phyloP scores from a whole-genome alignment of 2,329 filamentous ascomycete species.

The Aspergillus vadensis region DNA sequence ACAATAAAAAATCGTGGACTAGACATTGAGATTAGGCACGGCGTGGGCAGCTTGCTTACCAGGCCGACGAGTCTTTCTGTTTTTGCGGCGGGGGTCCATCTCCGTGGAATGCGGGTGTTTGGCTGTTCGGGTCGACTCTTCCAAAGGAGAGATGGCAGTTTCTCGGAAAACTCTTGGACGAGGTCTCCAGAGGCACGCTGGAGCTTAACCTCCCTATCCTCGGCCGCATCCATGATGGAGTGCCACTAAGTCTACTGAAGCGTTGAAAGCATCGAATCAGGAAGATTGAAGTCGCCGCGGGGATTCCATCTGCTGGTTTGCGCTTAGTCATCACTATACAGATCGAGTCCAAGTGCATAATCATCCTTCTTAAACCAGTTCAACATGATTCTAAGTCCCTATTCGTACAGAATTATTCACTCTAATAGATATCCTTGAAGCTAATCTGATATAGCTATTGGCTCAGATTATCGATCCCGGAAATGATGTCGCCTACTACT shows the following conservation, averaged over 20 bases:
- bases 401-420: too few relatives aligned
- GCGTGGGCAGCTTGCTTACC: conserved; percentile 32
- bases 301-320: not conserved
- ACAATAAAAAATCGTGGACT: conserved; percentile 11
- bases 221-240: conserved; percentile 46
- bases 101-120: conserved; percentile 35
- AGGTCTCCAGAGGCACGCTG: conserved; percentile 50
- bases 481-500: too few relatives aligned
- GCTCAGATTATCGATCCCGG: too few relatives aligned
- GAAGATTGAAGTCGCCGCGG: not conserved
- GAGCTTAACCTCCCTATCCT: conserved; percentile 49
- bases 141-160: conserved; percentile 47
- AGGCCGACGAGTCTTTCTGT: conserved; percentile 43
- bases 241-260: not conserved
- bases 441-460: too few relatives aligned
- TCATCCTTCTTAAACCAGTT: too few relatives aligned
- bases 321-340: not conserved
- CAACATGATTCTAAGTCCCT: too few relatives aligned
- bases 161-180: conserved; percentile 44
- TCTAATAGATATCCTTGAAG: too few relatives aligned
- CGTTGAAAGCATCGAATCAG: not conserved
- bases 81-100: conserved; percentile 41
- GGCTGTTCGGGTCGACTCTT: conserved; percentile 30
- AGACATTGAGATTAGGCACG: conserved; percentile 1
- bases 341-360: not conserved